Evolutionary conservation across 139 green algal genomes (phyloP), one percentile per base, ranked within the genome.

Genomic region (Diplosphaera chodatii): DNA sequence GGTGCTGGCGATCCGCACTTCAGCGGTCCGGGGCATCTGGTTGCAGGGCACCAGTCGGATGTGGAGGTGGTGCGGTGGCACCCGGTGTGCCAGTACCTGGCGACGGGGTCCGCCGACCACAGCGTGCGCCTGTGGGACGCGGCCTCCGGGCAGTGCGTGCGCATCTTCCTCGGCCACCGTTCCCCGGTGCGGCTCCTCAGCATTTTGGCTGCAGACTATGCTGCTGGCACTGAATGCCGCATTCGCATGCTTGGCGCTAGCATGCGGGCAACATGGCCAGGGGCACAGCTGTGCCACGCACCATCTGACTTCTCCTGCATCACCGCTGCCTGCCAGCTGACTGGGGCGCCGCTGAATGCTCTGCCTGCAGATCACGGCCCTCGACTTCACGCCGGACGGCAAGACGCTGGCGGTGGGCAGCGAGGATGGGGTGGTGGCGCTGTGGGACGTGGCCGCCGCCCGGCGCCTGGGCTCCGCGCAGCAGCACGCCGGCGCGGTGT

Each of bases 81-180:
- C 82, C 88, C 89, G 63, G 97, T 96, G 82, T 87, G 80, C 79
- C 90, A 96, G 76, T 96, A 96, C 73, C 40, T 99, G 4, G 93
- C 91, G 34, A 97, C 88, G 0, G 94, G 90, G 25, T 94, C 87
- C 20, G 75, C 70, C 59, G 94, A 99, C 80, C 80, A 86, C 32
- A 95, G 82, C 55, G 87, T 97, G 70, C 74, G 94, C 40, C 79
- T 98, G 33, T 98, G 93, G 93, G 93, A 98, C 74, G 72, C 96
- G 62, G 72, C 79, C 15, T 83, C 69, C 18, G 92, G 90, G 29
- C 73, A 73, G 29, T 86, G 81, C 72, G 69, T 76, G 22, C 83
- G 90, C n/a, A 68, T 96, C 31, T 81, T 96, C 29, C 64, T 83
- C 32, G 90, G 90, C 55, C 90, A 96, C 75, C 66, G 68, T 10